Evolutionary conservation across 208 protist genomes (phyloP).

Genomic region (Spongospora subterranea): DNA sequence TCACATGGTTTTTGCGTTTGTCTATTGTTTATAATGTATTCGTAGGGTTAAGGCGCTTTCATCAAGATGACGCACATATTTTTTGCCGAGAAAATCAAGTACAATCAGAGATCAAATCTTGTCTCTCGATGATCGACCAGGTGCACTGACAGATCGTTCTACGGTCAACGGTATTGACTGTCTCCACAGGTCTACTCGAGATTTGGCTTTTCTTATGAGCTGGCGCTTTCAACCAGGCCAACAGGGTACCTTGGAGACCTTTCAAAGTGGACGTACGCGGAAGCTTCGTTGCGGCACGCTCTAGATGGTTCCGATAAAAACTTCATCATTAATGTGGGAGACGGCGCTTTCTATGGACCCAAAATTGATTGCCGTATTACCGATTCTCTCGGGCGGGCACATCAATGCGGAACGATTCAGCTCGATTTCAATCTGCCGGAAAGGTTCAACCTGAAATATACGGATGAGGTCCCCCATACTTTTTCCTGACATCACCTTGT

Average conservation of each 20-base stretch:
- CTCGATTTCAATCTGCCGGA: constrained; percentile 98
- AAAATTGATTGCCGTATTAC: constrained; percentile 98
- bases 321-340: constrained; percentile 94
- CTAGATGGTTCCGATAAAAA: neutral
- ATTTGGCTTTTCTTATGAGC: constrained; percentile 36
- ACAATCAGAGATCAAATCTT: constrained; percentile 66
- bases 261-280: neutral
- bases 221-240: constrained; percentile 12
- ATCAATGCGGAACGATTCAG: constrained; percentile 99
- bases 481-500: neutral
- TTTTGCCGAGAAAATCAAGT: constrained; percentile 96
- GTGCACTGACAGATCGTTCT: neutral
- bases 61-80: constrained; percentile 98
- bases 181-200: neutral
- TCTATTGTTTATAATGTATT: neutral
- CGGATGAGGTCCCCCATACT: neutral
- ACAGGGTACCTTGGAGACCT: neutral
- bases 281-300: neutral
- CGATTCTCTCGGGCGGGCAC: constrained; percentile 79
- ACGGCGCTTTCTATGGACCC: constrained; percentile 99
- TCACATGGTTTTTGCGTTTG: neutral
- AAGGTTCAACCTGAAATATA: constrained; percentile 93
- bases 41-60: constrained; percentile 90
- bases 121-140: constrained; percentile 12
- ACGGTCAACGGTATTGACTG: neutral